phyloP scores from a whole-genome alignment of 129 eudicot species.

The Logfia minima region DNA sequence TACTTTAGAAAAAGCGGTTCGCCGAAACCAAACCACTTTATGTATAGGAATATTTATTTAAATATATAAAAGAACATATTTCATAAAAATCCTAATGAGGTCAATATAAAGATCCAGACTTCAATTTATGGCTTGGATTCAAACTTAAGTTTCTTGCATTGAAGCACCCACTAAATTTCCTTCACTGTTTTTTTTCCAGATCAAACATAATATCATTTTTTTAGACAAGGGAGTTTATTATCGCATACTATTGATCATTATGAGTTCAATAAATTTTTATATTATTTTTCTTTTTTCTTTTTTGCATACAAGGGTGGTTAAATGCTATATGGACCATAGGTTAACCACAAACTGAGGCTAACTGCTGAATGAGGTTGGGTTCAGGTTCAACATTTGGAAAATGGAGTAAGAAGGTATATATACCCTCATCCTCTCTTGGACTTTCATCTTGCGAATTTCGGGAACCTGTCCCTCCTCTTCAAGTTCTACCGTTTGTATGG shows the following conservation, averaged over 20 bases:
- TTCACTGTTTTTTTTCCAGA: background rate
- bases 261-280: background rate
- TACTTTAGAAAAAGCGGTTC: too few species aligned
- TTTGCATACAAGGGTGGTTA: background rate
- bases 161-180: background rate
- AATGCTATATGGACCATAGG: background rate
- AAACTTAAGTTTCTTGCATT: background rate
- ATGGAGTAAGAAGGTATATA: background rate
- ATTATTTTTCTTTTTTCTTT: background rate
- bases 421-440: slow-evolving; percentile 81
- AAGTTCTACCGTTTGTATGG: slow-evolving; percentile 57
- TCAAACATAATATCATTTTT: background rate
- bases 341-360: background rate
- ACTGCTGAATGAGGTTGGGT: background rate
- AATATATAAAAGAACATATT: too few species aligned
- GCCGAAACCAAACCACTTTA: too few species aligned
- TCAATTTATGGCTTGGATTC: background rate
- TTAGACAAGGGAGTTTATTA: background rate
- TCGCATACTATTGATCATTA: background rate
- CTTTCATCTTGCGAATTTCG: slow-evolving; percentile 58
- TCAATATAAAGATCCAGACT: too few species aligned
- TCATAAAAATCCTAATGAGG: too few species aligned
- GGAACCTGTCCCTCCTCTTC: slow-evolving; percentile 62
- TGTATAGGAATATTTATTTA: too few species aligned
- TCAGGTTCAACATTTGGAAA: background rate